Conservation (phyloP, 2,329 filamentous ascomycete species). For the Xylaria arbuscula region DNA sequence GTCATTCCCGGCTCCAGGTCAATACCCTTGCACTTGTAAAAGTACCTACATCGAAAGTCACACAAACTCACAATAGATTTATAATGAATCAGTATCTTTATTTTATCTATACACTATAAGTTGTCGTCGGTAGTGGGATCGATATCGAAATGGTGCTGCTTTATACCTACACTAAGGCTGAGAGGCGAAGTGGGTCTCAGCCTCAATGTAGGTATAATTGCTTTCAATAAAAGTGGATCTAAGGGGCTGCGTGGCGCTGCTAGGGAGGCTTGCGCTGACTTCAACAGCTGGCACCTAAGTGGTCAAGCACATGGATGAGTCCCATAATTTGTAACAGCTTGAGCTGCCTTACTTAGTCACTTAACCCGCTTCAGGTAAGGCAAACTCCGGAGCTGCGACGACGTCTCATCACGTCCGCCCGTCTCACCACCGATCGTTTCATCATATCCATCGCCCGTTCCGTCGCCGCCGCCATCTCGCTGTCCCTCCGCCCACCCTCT, state of each 20-base stretch:
- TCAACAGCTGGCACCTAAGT: background rate
- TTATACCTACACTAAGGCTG: too few species aligned
- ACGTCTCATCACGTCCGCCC: background rate
- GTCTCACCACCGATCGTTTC: background rate
- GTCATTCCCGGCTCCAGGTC: too few species aligned
- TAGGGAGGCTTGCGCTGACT: background rate
- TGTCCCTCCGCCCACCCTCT: background rate
- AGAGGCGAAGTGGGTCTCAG: too few species aligned
- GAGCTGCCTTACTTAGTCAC: background rate
- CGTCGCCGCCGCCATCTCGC: background rate
- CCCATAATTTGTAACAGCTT: background rate
- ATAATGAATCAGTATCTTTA: too few species aligned
- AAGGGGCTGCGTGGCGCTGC: background rate
- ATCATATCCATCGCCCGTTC: background rate
- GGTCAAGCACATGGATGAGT: background rate
- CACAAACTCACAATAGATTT: too few species aligned
- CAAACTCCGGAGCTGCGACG: background rate
- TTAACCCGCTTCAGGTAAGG: conserved; percentile 1
- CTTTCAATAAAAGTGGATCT: too few species aligned
- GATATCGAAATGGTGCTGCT: too few species aligned
- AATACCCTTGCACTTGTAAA: too few species aligned
- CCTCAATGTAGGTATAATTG: too few species aligned
- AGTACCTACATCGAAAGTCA: too few species aligned
- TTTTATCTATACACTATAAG: too few species aligned
- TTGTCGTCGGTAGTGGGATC: too few species aligned